Conservation (phyloP, 2,329 filamentous ascomycete species). For the Pyrenophora graminea region DNA sequence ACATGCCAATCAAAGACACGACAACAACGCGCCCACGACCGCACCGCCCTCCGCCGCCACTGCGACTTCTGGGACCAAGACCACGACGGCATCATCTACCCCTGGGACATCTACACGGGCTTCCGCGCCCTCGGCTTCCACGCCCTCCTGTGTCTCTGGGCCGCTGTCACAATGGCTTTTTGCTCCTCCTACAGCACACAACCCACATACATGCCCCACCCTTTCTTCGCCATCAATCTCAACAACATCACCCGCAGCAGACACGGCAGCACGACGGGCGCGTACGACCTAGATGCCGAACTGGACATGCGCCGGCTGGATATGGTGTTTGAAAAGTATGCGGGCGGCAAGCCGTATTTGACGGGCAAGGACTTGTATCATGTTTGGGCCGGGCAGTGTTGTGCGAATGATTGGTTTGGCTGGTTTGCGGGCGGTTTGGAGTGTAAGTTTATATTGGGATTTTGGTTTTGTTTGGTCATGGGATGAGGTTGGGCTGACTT, state of each 20-base stretch:
- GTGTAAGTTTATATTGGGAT: conserved; percentile 12
- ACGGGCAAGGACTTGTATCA: conserved; percentile 13
- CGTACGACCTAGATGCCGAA: conserved; percentile 22
- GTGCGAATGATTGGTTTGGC: conserved; percentile 23
- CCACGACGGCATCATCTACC: conserved; percentile 19
- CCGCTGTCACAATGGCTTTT: conserved; percentile 20
- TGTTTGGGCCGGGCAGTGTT: conserved; percentile 21
- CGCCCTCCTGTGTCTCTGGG: conserved; percentile 20
- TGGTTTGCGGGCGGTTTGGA: conserved; percentile 26
- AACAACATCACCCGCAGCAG: conserved; percentile 20
- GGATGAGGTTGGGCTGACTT: conserved; percentile 1
- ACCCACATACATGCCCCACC: conserved; percentile 17
- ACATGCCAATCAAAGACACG: too few relatives aligned
- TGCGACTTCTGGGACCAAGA: conserved; percentile 26
- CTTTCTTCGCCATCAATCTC: conserved; percentile 23
- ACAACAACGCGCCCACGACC: neutral
- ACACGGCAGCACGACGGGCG: conserved; percentile 24
- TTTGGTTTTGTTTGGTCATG: too few relatives aligned
- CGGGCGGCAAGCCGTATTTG: conserved; percentile 17
- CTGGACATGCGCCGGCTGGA: conserved; percentile 22
- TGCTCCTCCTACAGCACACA: conserved; percentile 23
- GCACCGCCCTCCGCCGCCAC: conserved; percentile 19
- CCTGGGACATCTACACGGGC: conserved; percentile 24
- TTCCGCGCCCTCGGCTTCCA: conserved; percentile 23
- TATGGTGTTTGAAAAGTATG: conserved; percentile 23